Evolutionary conservation across 805 yeast genomes (phyloP).

Genomic region (Starmerella etchellsii): DNA sequence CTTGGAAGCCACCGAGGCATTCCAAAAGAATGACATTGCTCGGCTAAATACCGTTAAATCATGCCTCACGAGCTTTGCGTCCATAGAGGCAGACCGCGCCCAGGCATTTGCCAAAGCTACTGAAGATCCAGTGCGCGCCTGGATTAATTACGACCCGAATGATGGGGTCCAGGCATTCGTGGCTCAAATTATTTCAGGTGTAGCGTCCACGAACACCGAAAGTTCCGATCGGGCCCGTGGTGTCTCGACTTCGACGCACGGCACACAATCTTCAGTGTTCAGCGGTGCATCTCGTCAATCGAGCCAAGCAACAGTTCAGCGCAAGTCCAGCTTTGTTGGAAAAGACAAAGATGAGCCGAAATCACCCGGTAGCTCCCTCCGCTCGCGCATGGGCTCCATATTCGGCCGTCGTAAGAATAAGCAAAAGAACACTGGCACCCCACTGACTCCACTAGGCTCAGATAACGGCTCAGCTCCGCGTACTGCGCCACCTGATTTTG

Average conservation of each 20-base stretch:
- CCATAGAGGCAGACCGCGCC: conserved; percentile 44
- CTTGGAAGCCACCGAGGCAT: conserved; percentile 42
- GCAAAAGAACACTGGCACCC: conserved; percentile 6
- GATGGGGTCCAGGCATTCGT: conserved; percentile 50
- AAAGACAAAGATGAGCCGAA: conserved; percentile 1
- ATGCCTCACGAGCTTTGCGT: conserved; percentile 50
- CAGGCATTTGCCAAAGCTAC: conserved; percentile 35
- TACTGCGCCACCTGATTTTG: conserved; percentile 19
- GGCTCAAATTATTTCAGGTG: conserved; percentile 22
- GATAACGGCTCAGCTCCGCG: conserved; percentile 6
- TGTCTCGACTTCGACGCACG: neutral
- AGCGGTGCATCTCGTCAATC: conserved; percentile 8
- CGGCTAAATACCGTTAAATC: conserved; percentile 53
- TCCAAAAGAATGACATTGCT: conserved; percentile 32
- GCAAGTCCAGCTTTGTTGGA: conserved; percentile 5
- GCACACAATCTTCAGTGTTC: neutral
- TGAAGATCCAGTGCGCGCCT: conserved; percentile 54
- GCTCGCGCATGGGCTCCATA: conserved; percentile 29
- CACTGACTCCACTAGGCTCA: conserved; percentile 7
- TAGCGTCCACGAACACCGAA: conserved; percentile 6
- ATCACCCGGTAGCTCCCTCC: conserved; percentile 15
- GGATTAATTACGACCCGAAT: conserved; percentile 49
- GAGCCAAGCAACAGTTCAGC: conserved; percentile 12
- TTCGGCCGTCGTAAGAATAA: conserved; percentile 25
- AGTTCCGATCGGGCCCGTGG: neutral